Conservation (phyloP, 805 yeast genomes). For the Scheffersomyces spartinae region DNA sequence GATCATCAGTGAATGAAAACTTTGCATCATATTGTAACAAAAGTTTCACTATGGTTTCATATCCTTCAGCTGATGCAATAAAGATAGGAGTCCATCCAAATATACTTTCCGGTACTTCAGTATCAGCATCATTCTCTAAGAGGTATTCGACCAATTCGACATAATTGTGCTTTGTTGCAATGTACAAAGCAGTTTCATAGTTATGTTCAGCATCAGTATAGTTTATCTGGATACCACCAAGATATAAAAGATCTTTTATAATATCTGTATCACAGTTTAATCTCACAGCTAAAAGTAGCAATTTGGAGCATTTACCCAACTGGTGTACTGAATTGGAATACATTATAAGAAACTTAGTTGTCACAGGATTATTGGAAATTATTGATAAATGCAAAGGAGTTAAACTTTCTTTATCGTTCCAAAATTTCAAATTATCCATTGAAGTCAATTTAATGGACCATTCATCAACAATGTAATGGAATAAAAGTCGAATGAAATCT, state of each 20-base stretch:
- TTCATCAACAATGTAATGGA: constrained; percentile 39
- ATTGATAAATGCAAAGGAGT: constrained; percentile 82
- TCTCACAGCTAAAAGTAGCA: constrained; percentile 59
- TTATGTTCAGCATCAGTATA: constrained; percentile 45
- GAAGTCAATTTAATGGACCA: constrained; percentile 33
- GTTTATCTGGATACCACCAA: constrained; percentile 53
- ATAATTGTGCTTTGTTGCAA: constrained; percentile 59
- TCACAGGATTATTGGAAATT: constrained; percentile 70
- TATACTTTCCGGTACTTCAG: constrained; percentile 64
- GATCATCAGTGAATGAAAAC: constrained; percentile 51
- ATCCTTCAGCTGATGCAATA: constrained; percentile 83
- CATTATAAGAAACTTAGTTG: constrained; percentile 48
- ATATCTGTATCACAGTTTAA: no score
- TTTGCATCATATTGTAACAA: constrained; percentile 45
- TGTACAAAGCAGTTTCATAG: constrained; percentile 71
- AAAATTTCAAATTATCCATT: constrained; percentile 41
- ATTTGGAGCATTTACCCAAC: constrained; percentile 39
- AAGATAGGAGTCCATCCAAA: constrained; percentile 95
- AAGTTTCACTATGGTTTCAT: constrained; percentile 38
- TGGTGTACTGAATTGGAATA: constrained; percentile 25
- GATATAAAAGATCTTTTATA: no score
- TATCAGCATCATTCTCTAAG: constrained; percentile 49
- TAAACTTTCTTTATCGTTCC: constrained; percentile 73
- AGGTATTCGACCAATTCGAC: constrained; percentile 41
- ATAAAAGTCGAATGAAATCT: constrained; percentile 45